Evolutionary conservation across 2,329 filamentous ascomycete genomes (phyloP).

Genomic region (Sporothrix dimorphospora): DNA sequence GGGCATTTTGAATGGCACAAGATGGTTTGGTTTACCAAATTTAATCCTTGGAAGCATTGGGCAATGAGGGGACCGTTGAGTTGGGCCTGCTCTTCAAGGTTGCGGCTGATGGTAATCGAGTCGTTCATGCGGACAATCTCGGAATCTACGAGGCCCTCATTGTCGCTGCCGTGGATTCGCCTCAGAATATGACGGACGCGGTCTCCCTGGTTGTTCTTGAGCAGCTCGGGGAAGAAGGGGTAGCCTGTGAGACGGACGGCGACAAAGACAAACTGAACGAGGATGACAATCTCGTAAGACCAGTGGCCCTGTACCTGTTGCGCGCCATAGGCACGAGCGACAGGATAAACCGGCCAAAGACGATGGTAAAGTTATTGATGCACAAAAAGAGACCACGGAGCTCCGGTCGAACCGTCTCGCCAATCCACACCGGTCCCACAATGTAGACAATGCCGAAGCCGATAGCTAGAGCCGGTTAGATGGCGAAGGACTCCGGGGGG

Average conservation of each 20-base stretch:
- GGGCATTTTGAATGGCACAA: no score
- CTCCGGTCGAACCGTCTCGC: conserved; percentile 22
- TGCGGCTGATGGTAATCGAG: conserved; percentile 41
- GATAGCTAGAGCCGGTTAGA: background rate
- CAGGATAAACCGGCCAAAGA: conserved; percentile 18
- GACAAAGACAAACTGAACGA: conserved; percentile 1
- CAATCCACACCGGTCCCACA: conserved; percentile 12
- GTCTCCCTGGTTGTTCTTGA: conserved; percentile 30
- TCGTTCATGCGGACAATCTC: conserved; percentile 27
- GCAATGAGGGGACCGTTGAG: conserved; percentile 27
- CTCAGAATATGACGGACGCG: conserved; percentile 30
- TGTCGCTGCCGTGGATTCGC: background rate
- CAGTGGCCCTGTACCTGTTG: conserved; percentile 4
- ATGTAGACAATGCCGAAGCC: conserved; percentile 12
- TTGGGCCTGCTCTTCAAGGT: conserved; percentile 29
- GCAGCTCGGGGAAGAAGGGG: conserved; percentile 23
- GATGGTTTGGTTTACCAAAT: background rate
- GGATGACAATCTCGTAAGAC: conserved; percentile 11
- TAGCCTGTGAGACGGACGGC: background rate
- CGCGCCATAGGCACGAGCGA: background rate
- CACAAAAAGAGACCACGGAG: conserved; percentile 19
- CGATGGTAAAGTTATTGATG: conserved; percentile 10
- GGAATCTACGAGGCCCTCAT: background rate
- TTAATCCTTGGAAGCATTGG: conserved; percentile 16
- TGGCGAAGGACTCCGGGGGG: no score